phyloP scores from a whole-genome alignment of 2,329 filamentous ascomycete species.

The Claviceps africana region DNA sequence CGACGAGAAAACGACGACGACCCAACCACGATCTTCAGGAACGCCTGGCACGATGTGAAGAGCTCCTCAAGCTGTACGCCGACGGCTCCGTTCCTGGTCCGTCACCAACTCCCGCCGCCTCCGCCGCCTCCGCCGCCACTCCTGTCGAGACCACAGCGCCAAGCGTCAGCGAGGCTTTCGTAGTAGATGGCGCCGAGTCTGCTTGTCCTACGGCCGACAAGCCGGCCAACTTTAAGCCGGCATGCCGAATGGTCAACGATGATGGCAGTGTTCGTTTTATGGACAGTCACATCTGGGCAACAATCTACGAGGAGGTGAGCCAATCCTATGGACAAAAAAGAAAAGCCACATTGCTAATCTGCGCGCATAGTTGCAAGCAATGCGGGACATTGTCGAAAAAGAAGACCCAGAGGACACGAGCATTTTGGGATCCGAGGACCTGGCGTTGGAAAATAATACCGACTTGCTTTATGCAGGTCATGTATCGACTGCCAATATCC shows the following conservation, averaged over 20 bases:
- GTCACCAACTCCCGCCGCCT: slow-evolving; percentile 8
- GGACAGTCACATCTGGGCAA: slow-evolving; percentile 40
- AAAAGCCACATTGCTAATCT: slow-evolving; percentile 7
- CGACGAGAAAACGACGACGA: slow-evolving; percentile 42
- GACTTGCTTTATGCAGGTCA: slow-evolving; percentile 34
- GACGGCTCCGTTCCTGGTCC: slow-evolving; percentile 17
- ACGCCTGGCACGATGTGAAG: slow-evolving; percentile 43
- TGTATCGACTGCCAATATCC: slow-evolving; percentile 23
- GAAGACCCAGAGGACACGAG: slow-evolving; percentile 34
- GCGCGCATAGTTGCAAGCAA: slow-evolving; percentile 34
- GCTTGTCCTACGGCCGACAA: slow-evolving; percentile 16
- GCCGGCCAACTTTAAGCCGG: slow-evolving; percentile 26
- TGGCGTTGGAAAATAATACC: slow-evolving; percentile 37
- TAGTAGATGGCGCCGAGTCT: slow-evolving; percentile 14
- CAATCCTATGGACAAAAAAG: not conserved
- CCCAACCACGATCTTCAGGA: slow-evolving; percentile 50
- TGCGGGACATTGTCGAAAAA: slow-evolving; percentile 43
- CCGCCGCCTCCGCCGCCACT: not conserved
- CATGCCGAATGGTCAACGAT: slow-evolving; percentile 41
- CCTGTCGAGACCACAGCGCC: slow-evolving; percentile 4
- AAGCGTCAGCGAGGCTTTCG: slow-evolving; percentile 7
- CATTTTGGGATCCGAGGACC: slow-evolving; percentile 32
- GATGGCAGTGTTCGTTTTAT: slow-evolving; percentile 42
- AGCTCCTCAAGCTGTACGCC: slow-evolving; percentile 44
- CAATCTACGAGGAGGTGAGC: slow-evolving; percentile 42